Evolutionary conservation across 2,329 filamentous ascomycete genomes (phyloP).

Genomic region (Arthrobotrys conoides): DNA sequence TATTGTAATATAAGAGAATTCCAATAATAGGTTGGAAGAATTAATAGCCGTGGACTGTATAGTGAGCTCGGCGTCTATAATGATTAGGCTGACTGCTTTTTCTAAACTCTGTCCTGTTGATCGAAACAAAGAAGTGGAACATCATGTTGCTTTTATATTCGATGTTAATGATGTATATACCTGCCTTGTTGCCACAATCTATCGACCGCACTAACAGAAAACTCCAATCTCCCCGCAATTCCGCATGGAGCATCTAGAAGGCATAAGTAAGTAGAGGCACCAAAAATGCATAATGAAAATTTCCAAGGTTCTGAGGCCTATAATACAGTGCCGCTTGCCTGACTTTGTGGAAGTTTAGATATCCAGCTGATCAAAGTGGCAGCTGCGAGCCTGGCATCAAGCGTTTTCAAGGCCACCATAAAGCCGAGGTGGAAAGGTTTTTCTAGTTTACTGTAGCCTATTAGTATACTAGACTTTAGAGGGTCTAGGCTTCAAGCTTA

Average conservation of each 20-base stretch:
- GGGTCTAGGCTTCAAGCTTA: background rate
- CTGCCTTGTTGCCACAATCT: background rate
- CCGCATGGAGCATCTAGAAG: background rate
- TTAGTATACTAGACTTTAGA: background rate
- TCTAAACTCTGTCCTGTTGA: background rate
- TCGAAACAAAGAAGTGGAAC: background rate
- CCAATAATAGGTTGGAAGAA: background rate
- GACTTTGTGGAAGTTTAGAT: background rate
- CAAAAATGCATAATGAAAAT: background rate
- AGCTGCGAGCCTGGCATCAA: background rate
- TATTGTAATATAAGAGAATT: background rate
- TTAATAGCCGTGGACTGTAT: background rate
- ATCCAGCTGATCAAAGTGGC: background rate
- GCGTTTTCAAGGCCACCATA: background rate
- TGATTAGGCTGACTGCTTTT: background rate
- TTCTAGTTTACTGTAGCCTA: background rate
- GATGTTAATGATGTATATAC: background rate
- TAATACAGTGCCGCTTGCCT: background rate
- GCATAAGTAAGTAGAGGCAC: background rate
- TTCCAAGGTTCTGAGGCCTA: background rate
- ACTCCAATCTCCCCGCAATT: background rate
- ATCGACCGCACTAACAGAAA: background rate
- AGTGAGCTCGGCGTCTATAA: background rate
- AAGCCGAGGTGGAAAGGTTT: background rate
- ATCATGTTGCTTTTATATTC: background rate